A percentile compares a stretch with the other conserved stretches of the same genome.
These are phyloP conservation scores for Nakazawaea wickerhamii DNA, from an alignment of 805 yeast species.

Conservation along the genomic window DNA sequence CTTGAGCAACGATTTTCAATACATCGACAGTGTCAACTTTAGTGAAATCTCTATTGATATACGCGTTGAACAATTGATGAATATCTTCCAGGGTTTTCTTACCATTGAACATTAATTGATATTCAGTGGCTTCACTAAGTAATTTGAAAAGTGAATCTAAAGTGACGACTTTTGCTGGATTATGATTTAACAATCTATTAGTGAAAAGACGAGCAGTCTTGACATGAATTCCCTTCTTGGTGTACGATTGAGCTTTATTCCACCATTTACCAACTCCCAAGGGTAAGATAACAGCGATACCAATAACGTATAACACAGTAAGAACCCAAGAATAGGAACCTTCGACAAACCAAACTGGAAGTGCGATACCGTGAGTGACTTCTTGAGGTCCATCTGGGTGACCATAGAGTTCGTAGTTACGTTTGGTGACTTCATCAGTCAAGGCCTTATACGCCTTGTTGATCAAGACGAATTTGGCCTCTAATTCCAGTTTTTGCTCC, in stretches of 20 bases:
- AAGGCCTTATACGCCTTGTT: conserved; percentile 91
- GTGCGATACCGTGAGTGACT: conserved; percentile 85
- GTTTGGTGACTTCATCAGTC: conserved; percentile 81
- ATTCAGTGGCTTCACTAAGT: conserved; percentile 66
- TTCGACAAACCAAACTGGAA: conserved; percentile 87
- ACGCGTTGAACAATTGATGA: conserved; percentile 45
- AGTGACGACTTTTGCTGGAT: conserved; percentile 62
- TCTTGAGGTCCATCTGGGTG: conserved; percentile 98
- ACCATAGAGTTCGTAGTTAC: conserved; percentile 82
- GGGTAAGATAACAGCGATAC: conserved; percentile 80
- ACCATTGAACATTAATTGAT: conserved; percentile 35
- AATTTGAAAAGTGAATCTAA: conserved; percentile 52
- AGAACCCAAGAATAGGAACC: conserved; percentile 66
- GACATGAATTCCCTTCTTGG: conserved; percentile 77
- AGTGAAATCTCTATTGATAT: conserved; percentile 47
- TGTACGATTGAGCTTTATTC: conserved; percentile 72
- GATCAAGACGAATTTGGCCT: conserved; percentile 72
- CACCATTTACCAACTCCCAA: conserved; percentile 85
- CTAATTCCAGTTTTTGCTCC: conserved; percentile 52
- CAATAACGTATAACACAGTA: conserved; percentile 53
- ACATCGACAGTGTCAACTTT: conserved; percentile 32
- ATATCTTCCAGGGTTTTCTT: conserved; percentile 42
- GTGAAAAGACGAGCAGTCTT: conserved; percentile 78
- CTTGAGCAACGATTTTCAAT: conserved; percentile 52
- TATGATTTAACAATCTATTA: conserved; percentile 65